Percentiles rank a stretch among this genome's conserved stretches.
phyloP scores from a whole-genome alignment of 192 early-diverging fungal species.

The Mortierella alpina region DNA sequence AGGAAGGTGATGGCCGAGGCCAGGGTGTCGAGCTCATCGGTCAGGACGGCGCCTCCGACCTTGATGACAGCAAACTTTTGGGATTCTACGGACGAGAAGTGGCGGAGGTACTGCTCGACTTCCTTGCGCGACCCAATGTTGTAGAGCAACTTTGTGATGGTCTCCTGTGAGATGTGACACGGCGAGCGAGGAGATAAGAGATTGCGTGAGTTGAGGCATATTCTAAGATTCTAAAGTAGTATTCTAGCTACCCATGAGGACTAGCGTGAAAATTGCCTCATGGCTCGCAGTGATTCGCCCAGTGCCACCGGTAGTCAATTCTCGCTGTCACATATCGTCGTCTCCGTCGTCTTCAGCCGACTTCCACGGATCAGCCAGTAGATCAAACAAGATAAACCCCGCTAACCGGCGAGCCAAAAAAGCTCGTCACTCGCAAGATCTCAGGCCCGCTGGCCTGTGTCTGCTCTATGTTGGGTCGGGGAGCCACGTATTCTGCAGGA shows the following conservation, averaged over 20 bases:
- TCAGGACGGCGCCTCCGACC: constrained; percentile 95
- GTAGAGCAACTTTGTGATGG: constrained; percentile 90
- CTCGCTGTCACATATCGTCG: too few relatives aligned
- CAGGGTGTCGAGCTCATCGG: constrained; percentile 94
- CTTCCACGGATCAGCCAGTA: too few relatives aligned
- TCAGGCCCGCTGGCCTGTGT: too few relatives aligned
- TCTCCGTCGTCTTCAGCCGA: too few relatives aligned
- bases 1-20: constrained; percentile 97
- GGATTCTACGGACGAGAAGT: constrained; percentile 96
- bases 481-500: neutral
- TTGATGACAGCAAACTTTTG: constrained; percentile 99
- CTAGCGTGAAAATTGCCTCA: neutral
- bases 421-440: too few relatives aligned
- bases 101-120: constrained; percentile 97
- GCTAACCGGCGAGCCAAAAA: too few relatives aligned
- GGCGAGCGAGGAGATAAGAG: neutral
- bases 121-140: constrained; percentile 99
- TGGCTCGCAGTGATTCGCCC: too few relatives aligned
- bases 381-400: too few relatives aligned
- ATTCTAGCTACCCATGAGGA: neutral
- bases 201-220: neutral
- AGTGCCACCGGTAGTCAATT: too few relatives aligned
- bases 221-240: neutral
- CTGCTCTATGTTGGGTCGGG: too few relatives aligned
- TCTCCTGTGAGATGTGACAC: constrained; percentile 66